Base-by-base conservation (phyloP, 352 stramenopile species). In the Peronosclerospora sorghi region DNA sequence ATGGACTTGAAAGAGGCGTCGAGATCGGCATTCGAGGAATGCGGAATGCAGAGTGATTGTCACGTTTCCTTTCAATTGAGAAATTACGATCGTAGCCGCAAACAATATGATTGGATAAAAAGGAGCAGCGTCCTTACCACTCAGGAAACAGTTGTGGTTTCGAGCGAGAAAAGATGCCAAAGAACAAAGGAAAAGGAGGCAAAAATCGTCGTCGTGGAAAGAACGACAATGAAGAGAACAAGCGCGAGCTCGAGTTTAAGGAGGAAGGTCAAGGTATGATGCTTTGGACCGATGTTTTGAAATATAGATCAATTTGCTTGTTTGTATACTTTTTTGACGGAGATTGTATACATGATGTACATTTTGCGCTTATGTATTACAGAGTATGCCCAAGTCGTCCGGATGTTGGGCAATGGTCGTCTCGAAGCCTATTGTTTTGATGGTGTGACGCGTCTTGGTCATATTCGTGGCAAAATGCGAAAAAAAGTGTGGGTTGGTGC, bases 401-500 rank as follows among this genome's bases (percentile, higher is more conserved):
- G 93, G 53, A 99, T 99, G 96, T 79, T 99, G 21, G 96, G 96
- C 45, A 98, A 99, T 71, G 95, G 95, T 17, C 85, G 96, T 41
- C 95, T 97, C 35, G 95, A 98, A 72, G 96, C 92, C 40, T 98
- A 98, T 70, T 99, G 96, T 66, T 99, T 98, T 66, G 96, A 99
- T 68, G 95, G 95, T 53, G 91, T 98, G 40, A 98, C 94, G 51
- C 87, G 96, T 29, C 68, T 98, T 42, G 94, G 94, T 45, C 95
- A 98, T 72, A 99, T 99, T 72, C 88, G 96, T 55, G 96, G 96
- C 56, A 99, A 98, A 66, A 99, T 99, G 96, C 78, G 96, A 44
- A 98, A 98, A 69, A 99, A 98, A 88, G 95, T 98, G 39, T 98
- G 95, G 95, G 95, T 98, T 24, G 95, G 86, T 44, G 88, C 90